These are phyloP conservation scores for Bremia lactucae DNA, from an alignment of 352 stramenopile species.

Conservation along the genomic window DNA sequence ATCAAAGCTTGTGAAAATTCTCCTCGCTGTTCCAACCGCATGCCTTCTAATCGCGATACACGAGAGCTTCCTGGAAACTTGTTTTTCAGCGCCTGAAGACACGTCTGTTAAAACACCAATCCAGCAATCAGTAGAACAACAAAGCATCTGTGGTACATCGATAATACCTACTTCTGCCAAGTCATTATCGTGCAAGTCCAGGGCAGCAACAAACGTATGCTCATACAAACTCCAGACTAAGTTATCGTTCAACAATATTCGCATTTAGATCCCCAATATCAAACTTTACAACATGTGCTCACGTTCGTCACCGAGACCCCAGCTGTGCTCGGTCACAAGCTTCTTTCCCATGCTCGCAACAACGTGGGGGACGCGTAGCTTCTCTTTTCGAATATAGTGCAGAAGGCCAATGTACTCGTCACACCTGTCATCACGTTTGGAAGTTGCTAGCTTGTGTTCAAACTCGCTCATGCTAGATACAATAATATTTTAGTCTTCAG, in stretches of 20 bases:
- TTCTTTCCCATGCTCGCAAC: constrained; percentile 28
- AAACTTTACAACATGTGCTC: constrained; percentile 5
- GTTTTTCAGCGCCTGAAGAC: constrained; percentile 29
- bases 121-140: neutral
- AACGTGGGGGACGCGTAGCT: constrained; percentile 33
- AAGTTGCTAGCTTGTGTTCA: constrained; percentile 31
- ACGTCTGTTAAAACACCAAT: constrained; percentile 14
- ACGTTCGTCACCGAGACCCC: constrained; percentile 43
- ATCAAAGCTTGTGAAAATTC: constrained; percentile 46
- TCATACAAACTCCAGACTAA: constrained; percentile 65
- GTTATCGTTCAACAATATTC: constrained; percentile 1
- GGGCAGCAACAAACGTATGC: constrained; percentile 48
- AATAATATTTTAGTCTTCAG: too few relatives aligned
- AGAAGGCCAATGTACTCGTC: constrained; percentile 37
- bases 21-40: constrained; percentile 42
- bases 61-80: constrained; percentile 57
- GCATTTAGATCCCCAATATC: constrained; percentile 9
- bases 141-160: too few relatives aligned
- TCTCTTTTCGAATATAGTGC: constrained; percentile 45
- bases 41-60: constrained; percentile 44
- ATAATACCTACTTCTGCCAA: constrained; percentile 30
- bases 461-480: constrained; percentile 25
- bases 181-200: constrained; percentile 53
- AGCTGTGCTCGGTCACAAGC: constrained; percentile 42
- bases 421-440: constrained; percentile 20